Evolutionary conservation across 2,329 filamentous ascomycete species (phyloP).

Genomic region (Colletotrichum orbiculare): DNA sequence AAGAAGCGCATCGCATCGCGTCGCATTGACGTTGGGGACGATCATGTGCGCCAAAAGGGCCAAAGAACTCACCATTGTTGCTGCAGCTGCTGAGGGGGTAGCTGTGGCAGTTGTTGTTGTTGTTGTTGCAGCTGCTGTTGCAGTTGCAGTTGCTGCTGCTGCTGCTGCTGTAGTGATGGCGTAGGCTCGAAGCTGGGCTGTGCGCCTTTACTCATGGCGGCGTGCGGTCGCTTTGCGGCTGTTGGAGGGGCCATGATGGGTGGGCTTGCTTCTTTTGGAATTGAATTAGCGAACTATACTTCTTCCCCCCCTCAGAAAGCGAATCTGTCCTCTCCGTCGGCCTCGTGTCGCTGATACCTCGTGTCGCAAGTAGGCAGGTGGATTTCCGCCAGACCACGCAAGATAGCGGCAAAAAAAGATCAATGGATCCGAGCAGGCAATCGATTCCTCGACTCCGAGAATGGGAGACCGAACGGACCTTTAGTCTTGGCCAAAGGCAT

Average conservation of each 20-base stretch:
- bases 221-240: constrained; percentile 32
- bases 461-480: constrained; percentile 16
- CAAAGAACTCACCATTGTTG: constrained; percentile 18
- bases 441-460: constrained; percentile 9
- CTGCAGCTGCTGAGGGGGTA: not conserved
- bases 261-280: constrained; percentile 24
- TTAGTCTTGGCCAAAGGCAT: constrained; percentile 18
- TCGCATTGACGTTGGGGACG: not conserved
- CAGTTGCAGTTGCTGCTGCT: no score
- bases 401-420: constrained; percentile 7
- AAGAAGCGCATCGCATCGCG: not conserved
- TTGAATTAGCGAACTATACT: constrained; percentile 21
- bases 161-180: no score
- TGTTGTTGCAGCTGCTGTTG: no score
- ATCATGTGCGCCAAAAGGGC: not conserved
- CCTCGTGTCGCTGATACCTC: constrained; percentile 6
- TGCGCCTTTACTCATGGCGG: constrained; percentile 23
- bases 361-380: constrained; percentile 15
- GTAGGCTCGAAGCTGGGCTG: constrained; percentile 4
- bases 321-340: constrained; percentile 30
- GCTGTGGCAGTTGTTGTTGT: no score
- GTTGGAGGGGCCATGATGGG: constrained; percentile 32
- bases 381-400: not conserved
- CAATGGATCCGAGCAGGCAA: not conserved
- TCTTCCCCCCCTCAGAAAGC: constrained; percentile 17